phyloP scores from a whole-genome alignment of 495 filamentous ascomycete species.

The Stereocaulon alpinum region DNA sequence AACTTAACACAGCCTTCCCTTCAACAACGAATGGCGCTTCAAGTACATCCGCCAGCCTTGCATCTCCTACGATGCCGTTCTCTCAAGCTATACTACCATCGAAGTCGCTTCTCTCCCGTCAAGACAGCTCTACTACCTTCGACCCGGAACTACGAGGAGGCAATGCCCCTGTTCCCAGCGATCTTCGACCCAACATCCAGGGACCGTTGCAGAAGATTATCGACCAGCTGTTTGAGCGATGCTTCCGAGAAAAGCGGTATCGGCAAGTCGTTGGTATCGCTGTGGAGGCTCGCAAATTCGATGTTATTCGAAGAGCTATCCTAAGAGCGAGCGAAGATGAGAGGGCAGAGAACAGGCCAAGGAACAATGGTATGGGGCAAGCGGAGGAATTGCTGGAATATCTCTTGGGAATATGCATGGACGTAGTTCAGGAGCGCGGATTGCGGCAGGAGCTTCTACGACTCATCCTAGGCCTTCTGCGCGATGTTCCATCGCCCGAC shows the following conservation, averaged over 20 bases:
- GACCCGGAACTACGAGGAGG: slow-evolving; percentile 45
- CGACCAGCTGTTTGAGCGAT: slow-evolving; percentile 81
- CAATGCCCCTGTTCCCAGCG: slow-evolving; percentile 41
- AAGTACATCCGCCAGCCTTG: slow-evolving; percentile 58
- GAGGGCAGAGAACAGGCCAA: slow-evolving; percentile 48
- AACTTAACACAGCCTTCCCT: slow-evolving; percentile 65
- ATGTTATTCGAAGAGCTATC: slow-evolving; percentile 80
- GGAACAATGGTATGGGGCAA: slow-evolving; percentile 39
- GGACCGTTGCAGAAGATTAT: slow-evolving; percentile 70
- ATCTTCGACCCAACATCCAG: slow-evolving; percentile 49
- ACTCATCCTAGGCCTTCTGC: slow-evolving; percentile 78
- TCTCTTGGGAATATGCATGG: slow-evolving; percentile 91
- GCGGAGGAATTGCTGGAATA: slow-evolving; percentile 97
- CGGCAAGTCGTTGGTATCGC: slow-evolving; percentile 98
- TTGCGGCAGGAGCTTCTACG: slow-evolving; percentile 78
- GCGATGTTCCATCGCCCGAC: slow-evolving; percentile 80
- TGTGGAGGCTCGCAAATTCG: slow-evolving; percentile 86
- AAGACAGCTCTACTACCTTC: slow-evolving; percentile 50
- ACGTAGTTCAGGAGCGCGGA: slow-evolving; percentile 85
- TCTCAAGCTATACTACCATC: slow-evolving; percentile 83
- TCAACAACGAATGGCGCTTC: slow-evolving; percentile 49
- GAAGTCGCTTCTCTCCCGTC: slow-evolving; percentile 80
- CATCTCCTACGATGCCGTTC: slow-evolving; percentile 86
- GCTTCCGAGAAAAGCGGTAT: slow-evolving; percentile 77
- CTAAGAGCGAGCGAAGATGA: slow-evolving; percentile 70